phyloP scores from a whole-genome alignment of 208 protist genomes.

The Tritrichomonas foetus region DNA sequence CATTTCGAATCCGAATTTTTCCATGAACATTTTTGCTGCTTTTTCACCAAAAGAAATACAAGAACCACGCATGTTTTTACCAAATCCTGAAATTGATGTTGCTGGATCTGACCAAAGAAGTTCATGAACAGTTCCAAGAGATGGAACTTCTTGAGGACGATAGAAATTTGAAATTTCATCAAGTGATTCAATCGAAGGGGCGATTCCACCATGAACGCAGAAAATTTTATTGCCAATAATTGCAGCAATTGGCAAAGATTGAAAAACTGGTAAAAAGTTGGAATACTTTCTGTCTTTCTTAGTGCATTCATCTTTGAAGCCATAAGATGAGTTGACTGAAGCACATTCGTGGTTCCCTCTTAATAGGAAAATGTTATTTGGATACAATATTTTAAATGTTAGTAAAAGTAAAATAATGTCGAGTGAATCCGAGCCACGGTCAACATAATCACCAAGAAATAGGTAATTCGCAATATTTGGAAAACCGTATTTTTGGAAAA shows the following conservation, averaged over 20 bases:
- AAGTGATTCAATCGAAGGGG: not conserved
- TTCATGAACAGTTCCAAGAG: not conserved
- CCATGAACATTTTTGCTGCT: not conserved
- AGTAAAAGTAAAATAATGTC: not conserved
- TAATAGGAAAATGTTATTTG: constrained; percentile 74
- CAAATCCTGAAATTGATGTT: not conserved
- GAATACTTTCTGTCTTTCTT: constrained; percentile 71
- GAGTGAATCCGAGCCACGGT: not conserved
- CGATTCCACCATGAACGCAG: not conserved
- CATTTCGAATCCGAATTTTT: constrained; percentile 20
- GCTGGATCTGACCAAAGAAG: not conserved
- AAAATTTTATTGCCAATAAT: constrained; percentile 53
- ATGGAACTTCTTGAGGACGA: not conserved
- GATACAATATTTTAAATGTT: constrained; percentile 57
- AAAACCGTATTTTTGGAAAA: constrained; percentile 23
- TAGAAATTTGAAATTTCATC: not conserved
- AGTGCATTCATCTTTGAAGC: constrained; percentile 76
- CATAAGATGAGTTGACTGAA: constrained; percentile 81
- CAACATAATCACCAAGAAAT: constrained; percentile 35
- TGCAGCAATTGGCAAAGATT: constrained; percentile 71
- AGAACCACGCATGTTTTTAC: not conserved
- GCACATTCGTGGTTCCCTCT: constrained; percentile 82
- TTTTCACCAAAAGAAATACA: not conserved
- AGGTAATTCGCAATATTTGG: not conserved
- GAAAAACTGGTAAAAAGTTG: constrained; percentile 73